Conservation (phyloP, 164 flowering plant species). For the Nelumbo lutea region DNA sequence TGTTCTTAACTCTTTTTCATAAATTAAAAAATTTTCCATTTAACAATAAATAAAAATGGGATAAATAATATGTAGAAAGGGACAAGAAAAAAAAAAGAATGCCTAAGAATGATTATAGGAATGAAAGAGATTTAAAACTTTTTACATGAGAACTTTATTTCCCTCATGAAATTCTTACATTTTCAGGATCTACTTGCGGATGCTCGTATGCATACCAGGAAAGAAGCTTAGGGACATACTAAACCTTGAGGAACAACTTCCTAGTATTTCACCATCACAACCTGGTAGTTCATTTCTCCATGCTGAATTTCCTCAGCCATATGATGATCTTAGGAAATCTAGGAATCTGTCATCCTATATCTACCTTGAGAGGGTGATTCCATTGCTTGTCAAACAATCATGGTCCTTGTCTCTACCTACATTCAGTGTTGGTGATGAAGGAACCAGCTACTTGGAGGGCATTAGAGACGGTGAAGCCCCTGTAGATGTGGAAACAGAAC, state of each 20-base stretch:
- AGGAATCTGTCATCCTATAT: slow-evolving; percentile 61
- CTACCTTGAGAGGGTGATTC: slow-evolving; percentile 55
- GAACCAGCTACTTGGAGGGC: slow-evolving; percentile 30
- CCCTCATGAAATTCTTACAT: slow-evolving; percentile 1
- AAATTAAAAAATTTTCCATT: too few relatives aligned
- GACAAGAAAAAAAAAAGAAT: neutral
- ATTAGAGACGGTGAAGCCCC: slow-evolving; percentile 37
- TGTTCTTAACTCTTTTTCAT: too few relatives aligned
- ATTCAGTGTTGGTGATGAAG: slow-evolving; percentile 27
- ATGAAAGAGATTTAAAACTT: neutral
- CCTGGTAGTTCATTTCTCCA: slow-evolving; percentile 53
- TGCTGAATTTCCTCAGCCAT: slow-evolving; percentile 45
- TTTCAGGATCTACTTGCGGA: slow-evolving; percentile 83
- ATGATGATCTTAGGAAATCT: slow-evolving; percentile 47
- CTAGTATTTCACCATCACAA: slow-evolving; percentile 63
- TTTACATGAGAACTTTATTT: neutral
- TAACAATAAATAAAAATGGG: too few relatives aligned
- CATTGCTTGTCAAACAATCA: slow-evolving; percentile 74
- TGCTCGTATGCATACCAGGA: slow-evolving; percentile 88
- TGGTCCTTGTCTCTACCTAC: slow-evolving; percentile 74
- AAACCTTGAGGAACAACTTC: slow-evolving; percentile 58
- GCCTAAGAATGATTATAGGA: neutral
- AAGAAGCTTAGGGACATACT: slow-evolving; percentile 71
- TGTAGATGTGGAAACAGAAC: slow-evolving; percentile 23
- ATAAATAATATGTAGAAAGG: neutral